A percentile compares a stretch with the other conserved stretches of the same genome.
phyloP scores from a whole-genome alignment of 179 eudicot species.

The Nepenthes alata region DNA sequence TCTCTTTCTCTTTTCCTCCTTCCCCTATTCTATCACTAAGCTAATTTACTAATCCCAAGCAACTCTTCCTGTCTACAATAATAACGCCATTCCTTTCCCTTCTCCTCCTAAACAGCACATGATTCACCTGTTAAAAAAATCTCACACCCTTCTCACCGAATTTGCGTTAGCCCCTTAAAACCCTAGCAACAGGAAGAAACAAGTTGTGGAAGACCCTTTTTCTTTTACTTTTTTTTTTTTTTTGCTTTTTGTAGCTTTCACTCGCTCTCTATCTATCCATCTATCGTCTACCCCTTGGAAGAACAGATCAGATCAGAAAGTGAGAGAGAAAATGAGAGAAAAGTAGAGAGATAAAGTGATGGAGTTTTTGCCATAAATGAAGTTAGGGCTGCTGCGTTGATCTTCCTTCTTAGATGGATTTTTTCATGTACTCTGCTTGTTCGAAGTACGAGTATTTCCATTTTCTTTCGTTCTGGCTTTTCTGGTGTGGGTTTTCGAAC shows the following conservation, averaged over 20 bases:
- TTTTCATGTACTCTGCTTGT: too few relatives aligned
- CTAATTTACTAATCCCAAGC: slow-evolving; percentile 8
- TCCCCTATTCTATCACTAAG: slow-evolving; percentile 11
- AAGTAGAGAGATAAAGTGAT: too few relatives aligned
- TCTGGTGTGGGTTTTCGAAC: too few relatives aligned
- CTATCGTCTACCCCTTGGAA: too few relatives aligned
- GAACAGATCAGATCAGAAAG: too few relatives aligned
- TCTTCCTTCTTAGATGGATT: not conserved
- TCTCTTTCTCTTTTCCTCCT: slow-evolving; percentile 8
- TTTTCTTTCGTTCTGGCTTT: too few relatives aligned
- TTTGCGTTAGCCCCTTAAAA: slow-evolving; percentile 14
- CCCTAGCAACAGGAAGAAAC: slow-evolving; percentile 17
- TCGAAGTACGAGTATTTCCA: too few relatives aligned
- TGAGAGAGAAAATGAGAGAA: too few relatives aligned
- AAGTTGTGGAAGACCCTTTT: too few relatives aligned
- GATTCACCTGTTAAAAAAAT: not conserved
- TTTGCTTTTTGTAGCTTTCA: too few relatives aligned
- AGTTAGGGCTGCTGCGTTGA: not conserved
- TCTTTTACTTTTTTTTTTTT: too few relatives aligned
- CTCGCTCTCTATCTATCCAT: too few relatives aligned
- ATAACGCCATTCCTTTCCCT: slow-evolving; percentile 28
- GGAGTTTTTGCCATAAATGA: not conserved
- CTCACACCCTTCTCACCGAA: slow-evolving; percentile 5
- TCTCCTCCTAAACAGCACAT: not conserved
- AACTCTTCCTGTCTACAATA: slow-evolving; percentile 17